Base-by-base conservation (phyloP, 495 filamentous ascomycete genomes). In the Talaromyces nanjingensis region DNA sequence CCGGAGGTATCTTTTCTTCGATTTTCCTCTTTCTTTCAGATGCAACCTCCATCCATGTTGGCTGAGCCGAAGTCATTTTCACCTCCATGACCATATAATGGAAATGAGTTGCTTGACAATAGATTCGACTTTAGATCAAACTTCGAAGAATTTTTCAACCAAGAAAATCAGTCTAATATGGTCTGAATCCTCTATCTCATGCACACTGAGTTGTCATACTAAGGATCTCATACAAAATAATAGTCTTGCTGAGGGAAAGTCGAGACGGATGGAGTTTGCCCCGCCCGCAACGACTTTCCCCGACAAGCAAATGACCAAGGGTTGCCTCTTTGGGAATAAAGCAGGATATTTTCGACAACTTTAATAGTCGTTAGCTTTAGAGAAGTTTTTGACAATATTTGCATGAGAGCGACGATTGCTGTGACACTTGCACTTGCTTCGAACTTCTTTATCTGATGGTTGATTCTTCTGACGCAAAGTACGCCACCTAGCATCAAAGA, bases 21-120 rank as follows among this genome's bases (percentile, higher is more conserved):
- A 67, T 65, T 7, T 61, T 59, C 20, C 76, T 66, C 29, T 75
- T 70, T 60, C 80, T 81, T 60, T 76, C 59, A 24, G 65, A 63
- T 11, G 64, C 65, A 61, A 63, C 67, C 37, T 66, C 63, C 27
- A 66, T 39, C 71, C 71, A 73, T 8, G 64, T 20, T 59, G 57
- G 57, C 0, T 56, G 53, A 3, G 22, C 12, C n/a, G 57, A 18
- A 2, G 3, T 14, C 27, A 59, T 59, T 11, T 42, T 59, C 31
- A n/a, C 45, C 3, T 6, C 45, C 5, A 29, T 5, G 0, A 29
- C 3, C 25, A 25, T 25, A 49, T 12, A 3, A 1, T 22, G 45
- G 20, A 5, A 49, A 1, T 18, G 12, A 5, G 6, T n/a, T 4
- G 45, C 12, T 5, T 6, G 16, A 7, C 2, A n/a, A n/a, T 4